Percentiles rank a stretch among this genome's conserved stretches.
These are phyloP conservation scores for Blakeslea trispora DNA, from an alignment of 371 early-diverging fungal species.

Conservation along the genomic window DNA sequence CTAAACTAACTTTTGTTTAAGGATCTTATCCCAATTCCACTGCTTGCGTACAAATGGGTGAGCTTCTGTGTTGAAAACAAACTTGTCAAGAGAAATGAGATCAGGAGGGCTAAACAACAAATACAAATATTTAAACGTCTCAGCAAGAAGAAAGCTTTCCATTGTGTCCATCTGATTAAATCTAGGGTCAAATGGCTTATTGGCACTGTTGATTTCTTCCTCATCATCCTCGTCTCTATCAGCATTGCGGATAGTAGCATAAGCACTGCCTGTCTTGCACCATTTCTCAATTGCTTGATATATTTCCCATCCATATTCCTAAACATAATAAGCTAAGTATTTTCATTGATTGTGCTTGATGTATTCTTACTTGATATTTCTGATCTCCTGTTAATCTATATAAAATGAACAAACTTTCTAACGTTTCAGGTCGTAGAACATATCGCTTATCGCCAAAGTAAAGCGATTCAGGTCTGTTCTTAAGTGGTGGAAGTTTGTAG, in stretches of 20 bases:
- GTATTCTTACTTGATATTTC: slow-evolving; percentile 55
- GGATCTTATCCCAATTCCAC: slow-evolving; percentile 26
- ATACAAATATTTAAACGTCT: slow-evolving; percentile 89
- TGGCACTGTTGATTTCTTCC: too few relatives aligned
- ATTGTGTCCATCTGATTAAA: slow-evolving; percentile 43
- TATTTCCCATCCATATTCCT: slow-evolving; percentile 75
- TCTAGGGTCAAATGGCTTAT: slow-evolving; percentile 23
- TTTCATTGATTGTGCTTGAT: neutral
- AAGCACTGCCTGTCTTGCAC: slow-evolving; percentile 63
- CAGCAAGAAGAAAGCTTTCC: slow-evolving; percentile 80
- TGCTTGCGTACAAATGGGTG: slow-evolving; percentile 51
- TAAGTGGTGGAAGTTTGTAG: slow-evolving; percentile 14
- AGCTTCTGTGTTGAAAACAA: slow-evolving; percentile 73
- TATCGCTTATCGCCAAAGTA: slow-evolving; percentile 22
- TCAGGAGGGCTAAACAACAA: slow-evolving; percentile 69
- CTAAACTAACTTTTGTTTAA: slow-evolving; percentile 1
- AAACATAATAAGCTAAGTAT: neutral
- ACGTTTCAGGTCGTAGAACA: slow-evolving; percentile 59
- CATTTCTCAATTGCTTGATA: slow-evolving; percentile 69
- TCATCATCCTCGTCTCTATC: slow-evolving; percentile 35
- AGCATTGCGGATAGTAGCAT: slow-evolving; percentile 63
- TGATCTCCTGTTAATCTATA: slow-evolving; percentile 76
- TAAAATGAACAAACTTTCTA: slow-evolving; percentile 77
- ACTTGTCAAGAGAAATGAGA: slow-evolving; percentile 67
- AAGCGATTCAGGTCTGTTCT: slow-evolving; percentile 16